Conservation (phyloP, 257 asterid genomes). For the Perilla frutescens region DNA sequence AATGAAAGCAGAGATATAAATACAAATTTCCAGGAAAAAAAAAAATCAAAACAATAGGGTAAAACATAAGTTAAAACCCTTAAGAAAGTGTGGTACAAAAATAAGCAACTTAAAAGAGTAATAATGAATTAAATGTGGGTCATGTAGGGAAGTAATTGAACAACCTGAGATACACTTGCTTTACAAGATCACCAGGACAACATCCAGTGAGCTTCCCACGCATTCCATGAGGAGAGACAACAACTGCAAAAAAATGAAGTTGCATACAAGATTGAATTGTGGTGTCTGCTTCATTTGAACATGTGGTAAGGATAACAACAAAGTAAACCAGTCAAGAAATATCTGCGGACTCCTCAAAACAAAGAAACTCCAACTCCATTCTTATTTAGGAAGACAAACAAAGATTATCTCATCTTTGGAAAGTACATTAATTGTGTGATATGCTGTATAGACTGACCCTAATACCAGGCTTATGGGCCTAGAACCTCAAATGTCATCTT, state of each 20-base stretch:
- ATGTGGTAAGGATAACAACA: no score
- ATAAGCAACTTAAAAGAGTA: conserved; percentile 6
- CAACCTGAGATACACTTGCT: conserved; percentile 94
- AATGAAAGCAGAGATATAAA: neutral
- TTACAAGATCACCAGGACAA: conserved; percentile 95
- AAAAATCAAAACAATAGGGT: neutral
- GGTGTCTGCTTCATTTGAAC: no score
- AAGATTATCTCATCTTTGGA: no score
- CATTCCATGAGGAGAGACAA: conserved; percentile 98
- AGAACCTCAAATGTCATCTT: no score
- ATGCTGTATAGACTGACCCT: no score
- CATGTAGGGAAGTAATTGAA: conserved; percentile 18
- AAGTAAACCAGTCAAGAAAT: no score
- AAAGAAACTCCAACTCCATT: no score
- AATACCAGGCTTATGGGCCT: no score
- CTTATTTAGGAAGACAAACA: no score
- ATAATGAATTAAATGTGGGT: neutral
- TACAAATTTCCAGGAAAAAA: neutral
- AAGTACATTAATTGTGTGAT: no score
- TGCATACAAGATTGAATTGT: no score
- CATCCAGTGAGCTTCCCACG: conserved; percentile 92
- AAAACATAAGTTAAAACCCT: conserved; percentile 17
- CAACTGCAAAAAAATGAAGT: conserved; percentile 53
- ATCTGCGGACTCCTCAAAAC: no score
- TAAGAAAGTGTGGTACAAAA: conserved; percentile 19